Evolutionary conservation across 176 grass and related monocot genomes (phyloP).

Genomic region (Oryza glumipatula): DNA sequence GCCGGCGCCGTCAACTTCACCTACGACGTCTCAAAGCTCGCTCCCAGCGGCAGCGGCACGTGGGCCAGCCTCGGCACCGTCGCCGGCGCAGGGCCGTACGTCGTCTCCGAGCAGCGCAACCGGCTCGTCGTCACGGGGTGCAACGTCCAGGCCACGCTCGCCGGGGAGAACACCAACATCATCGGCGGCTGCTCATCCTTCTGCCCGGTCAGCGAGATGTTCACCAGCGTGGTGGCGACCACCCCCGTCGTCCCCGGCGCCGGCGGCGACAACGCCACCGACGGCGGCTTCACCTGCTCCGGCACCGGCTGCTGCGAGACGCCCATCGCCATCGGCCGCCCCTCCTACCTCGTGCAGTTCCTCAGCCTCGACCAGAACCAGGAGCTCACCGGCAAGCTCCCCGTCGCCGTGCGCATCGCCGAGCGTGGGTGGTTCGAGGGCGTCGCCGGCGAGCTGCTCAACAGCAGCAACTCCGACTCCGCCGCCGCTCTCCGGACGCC

Average conservation of each 20-base stretch:
- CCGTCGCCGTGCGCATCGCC: neutral
- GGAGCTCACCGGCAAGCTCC: neutral
- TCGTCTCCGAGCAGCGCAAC: constrained; percentile 20
- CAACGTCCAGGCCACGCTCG: constrained; percentile 29
- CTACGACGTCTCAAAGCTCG: neutral
- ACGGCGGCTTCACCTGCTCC: neutral
- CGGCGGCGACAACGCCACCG: no score
- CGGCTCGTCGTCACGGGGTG: constrained; percentile 12
- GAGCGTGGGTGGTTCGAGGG: constrained; percentile 29
- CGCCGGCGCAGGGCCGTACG: neutral
- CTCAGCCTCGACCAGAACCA: neutral
- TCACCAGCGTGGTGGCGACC: neutral
- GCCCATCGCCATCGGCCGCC: constrained; percentile 33
- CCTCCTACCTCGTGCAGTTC: neutral
- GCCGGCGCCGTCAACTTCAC: neutral
- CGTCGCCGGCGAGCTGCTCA: neutral
- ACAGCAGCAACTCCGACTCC: neutral
- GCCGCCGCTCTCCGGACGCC: neutral
- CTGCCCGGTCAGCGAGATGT: constrained; percentile 11
- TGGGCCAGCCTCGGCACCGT: neutral
- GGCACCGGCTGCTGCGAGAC: constrained; percentile 34
- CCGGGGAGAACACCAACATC: neutral
- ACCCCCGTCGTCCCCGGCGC: no score
- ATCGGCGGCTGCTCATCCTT: constrained; percentile 41
- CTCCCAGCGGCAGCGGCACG: neutral